Conservation (phyloP, 192 early-diverging fungal genomes). For the Rhizophagus prolifer region DNA sequence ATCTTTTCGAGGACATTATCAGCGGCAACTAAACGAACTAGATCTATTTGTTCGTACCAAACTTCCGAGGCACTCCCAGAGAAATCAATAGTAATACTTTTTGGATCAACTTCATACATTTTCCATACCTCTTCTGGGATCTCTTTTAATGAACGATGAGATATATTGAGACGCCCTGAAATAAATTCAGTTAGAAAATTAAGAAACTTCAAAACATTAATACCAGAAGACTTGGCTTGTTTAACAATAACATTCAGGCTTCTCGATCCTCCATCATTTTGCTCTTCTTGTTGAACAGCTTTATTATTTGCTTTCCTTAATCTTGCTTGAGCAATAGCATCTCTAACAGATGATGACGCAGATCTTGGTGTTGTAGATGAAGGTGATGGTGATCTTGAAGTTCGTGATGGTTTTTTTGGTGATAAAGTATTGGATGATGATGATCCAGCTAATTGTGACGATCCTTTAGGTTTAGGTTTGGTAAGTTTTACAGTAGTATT, state of each 20-base stretch:
- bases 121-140: conserved; percentile 54
- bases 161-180: conserved; percentile 50
- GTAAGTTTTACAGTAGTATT: neutral
- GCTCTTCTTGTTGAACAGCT: neutral
- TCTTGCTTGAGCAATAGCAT: conserved; percentile 26
- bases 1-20: conserved; percentile 50
- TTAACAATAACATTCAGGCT: conserved; percentile 29
- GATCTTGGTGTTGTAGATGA: neutral
- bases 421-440: neutral
- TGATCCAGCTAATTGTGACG: neutral
- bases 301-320: conserved; percentile 7
- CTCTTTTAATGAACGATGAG: conserved; percentile 45
- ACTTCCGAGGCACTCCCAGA: conserved; percentile 28
- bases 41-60: conserved; percentile 55
- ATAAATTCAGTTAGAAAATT: neutral
- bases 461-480: neutral
- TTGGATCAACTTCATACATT: conserved; percentile 59
- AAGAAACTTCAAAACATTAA: neutral
- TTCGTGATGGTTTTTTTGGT: neutral
- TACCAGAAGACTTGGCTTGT: conserved; percentile 31
- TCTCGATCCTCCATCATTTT: conserved; percentile 8
- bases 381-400: conserved; percentile 21
- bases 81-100: conserved; percentile 49
- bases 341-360: conserved; percentile 9
- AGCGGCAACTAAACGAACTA: conserved; percentile 50